Evolutionary conservation across 2,329 filamentous ascomycete species (phyloP).

Genomic region (Aureobasidium melanogenum): DNA sequence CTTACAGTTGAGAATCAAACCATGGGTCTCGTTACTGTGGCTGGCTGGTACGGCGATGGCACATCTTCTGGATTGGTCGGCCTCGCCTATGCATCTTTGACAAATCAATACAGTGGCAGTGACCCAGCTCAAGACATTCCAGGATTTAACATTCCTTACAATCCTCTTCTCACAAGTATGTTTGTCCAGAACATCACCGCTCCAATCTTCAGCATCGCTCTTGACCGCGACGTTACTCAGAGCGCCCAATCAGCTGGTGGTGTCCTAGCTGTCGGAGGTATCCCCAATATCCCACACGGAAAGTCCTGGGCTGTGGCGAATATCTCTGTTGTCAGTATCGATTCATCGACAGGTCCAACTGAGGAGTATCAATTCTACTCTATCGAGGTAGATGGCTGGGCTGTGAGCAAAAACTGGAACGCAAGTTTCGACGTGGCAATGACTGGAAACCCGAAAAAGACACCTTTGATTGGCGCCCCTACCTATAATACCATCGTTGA

Average conservation of each 20-base stretch:
- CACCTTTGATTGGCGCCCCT: neutral
- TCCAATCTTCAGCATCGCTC: conserved; percentile 41
- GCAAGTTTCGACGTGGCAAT: conserved; percentile 20
- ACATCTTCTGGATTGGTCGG: conserved; percentile 42
- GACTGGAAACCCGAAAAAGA: conserved; percentile 13
- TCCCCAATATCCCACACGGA: conserved; percentile 35
- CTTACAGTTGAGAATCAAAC: conserved; percentile 37
- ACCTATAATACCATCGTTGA: conserved; percentile 33
- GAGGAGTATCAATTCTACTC: conserved; percentile 34
- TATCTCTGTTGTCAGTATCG: conserved; percentile 19
- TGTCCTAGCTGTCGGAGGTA: conserved; percentile 41
- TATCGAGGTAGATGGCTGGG: conserved; percentile 27
- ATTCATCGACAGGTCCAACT: conserved; percentile 17
- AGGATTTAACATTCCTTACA: conserved; percentile 30
- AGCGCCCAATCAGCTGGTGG: conserved; percentile 25
- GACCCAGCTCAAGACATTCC: conserved; percentile 18
- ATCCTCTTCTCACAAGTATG: conserved; percentile 44
- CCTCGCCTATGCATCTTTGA: conserved; percentile 42
- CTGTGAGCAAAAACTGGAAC: conserved; percentile 16
- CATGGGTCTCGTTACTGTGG: conserved; percentile 35
- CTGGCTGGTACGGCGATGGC: conserved; percentile 25
- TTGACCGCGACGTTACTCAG: conserved; percentile 26
- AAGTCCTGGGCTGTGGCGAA: conserved; percentile 24
- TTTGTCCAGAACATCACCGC: conserved; percentile 34
- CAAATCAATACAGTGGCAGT: conserved; percentile 30